Evolutionary conservation across 139 green algal species (phyloP), one percentile per base, ranked within the genome.

Genomic region (Chlorella sp.): DNA sequence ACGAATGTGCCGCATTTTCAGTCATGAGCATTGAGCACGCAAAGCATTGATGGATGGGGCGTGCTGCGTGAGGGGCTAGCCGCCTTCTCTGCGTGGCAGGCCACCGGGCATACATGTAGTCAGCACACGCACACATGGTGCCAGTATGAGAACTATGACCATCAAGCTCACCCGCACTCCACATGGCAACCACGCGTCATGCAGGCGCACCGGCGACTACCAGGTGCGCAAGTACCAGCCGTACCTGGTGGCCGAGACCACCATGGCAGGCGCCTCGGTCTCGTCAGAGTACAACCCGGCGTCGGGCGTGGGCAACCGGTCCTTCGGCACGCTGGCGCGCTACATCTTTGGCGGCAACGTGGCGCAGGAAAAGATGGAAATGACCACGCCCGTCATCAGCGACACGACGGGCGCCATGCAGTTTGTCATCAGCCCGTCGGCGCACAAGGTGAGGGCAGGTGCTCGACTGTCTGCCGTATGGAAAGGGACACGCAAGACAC

Each of bases 341-440:
- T 96, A 93, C 83, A 91, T 96, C 35, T 96, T 96, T 79, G 91
- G 91, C 27, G 85, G 79, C 65, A 95, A 96, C 71, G 65, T 81
- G n/a, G 67, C 67, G 31, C 42, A 31, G 5, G 31, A 70, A 2
- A 77, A 74, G 5, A 85, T 89, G 76, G 60, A 55, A n/a, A 89
- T 89, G 84, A 89, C 84, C 29, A 87, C 81, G 2, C 85, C 85
- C 24, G 85, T 90, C 49, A 81, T 87, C 34, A 74, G 68, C 3
- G 69, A 77, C 62, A 81, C 70, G 2, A 27, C 67, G 0, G 83
- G 83, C 20, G 69, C 10, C 22, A 87, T 89, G 84, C 55, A 79
- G 36, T 89, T 89, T 74, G 84, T 89, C 0, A 73, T 89, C 29
- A 73, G 74, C 2, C 59, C 74, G 4, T 72, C 67, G 0, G 69